Conservation (phyloP, 1,284 basidiomycete genomes). For the Apiotrichum gracile region DNA sequence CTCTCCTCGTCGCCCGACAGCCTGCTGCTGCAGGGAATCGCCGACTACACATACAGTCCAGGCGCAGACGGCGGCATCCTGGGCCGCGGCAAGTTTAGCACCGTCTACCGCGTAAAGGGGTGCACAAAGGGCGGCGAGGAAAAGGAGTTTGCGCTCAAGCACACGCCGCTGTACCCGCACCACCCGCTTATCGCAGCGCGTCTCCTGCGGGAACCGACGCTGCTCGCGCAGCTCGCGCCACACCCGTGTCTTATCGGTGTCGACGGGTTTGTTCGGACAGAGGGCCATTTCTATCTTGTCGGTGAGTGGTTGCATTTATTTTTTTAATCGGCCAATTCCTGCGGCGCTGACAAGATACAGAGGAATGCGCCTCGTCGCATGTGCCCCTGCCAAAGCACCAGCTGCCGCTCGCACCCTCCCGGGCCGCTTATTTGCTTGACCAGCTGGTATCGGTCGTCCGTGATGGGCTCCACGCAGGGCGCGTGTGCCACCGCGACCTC, state of each 20-base stretch:
- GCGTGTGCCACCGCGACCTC: constrained; percentile 55
- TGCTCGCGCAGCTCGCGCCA: constrained; percentile 53
- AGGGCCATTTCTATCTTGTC: constrained; percentile 56
- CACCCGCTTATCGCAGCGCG: constrained; percentile 55
- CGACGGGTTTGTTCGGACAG: constrained; percentile 52
- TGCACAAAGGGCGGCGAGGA: neutral
- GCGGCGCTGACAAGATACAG: constrained; percentile 23
- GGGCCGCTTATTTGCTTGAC: constrained; percentile 51
- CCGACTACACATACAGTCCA: constrained; percentile 45
- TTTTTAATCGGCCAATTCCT: neutral
- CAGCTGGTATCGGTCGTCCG: constrained; percentile 54
- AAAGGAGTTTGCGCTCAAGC: constrained; percentile 52
- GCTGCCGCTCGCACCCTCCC: constrained; percentile 44
- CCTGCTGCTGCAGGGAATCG: constrained; percentile 45
- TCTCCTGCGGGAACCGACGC: constrained; percentile 53
- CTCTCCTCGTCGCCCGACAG: constrained; percentile 33
- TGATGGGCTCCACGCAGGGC: constrained; percentile 51
- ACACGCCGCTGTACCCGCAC: constrained; percentile 55
- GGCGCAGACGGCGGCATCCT: constrained; percentile 35
- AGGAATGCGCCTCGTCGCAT: constrained; percentile 30
- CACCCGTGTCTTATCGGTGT: constrained; percentile 55
- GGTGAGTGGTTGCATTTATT: constrained; percentile 27
- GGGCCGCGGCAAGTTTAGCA: constrained; percentile 50
- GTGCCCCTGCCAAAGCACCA: constrained; percentile 32
- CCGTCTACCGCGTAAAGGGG: constrained; percentile 44